Conservation (phyloP, 2,329 filamentous ascomycete genomes). For the Mariannaea elegans region DNA sequence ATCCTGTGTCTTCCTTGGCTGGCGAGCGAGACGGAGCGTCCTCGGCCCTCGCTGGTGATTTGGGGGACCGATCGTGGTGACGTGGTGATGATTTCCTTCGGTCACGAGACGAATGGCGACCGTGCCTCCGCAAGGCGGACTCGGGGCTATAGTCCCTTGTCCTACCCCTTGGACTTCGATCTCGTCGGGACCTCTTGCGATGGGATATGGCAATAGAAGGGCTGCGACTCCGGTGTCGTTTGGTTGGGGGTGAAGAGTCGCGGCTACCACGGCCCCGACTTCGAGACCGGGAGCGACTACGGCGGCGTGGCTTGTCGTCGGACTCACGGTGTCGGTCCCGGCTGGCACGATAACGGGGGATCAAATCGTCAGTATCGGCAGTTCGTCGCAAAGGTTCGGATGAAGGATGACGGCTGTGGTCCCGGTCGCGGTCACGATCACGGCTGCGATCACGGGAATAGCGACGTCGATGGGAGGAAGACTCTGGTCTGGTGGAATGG, state of each 20-base stretch:
- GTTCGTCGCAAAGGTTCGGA: slow-evolving; percentile 40
- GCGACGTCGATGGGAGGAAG: slow-evolving; percentile 48
- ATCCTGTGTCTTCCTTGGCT: slow-evolving; percentile 35
- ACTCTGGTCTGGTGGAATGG: slow-evolving; percentile 44
- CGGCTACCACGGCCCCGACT: slow-evolving; percentile 42
- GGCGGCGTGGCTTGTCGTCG: slow-evolving; percentile 45
- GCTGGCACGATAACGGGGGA: slow-evolving; percentile 48
- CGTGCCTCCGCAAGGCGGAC: slow-evolving; percentile 42
- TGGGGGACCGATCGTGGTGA: slow-evolving; percentile 40
- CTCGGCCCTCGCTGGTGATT: slow-evolving; percentile 38
- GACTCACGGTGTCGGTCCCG: slow-evolving; percentile 43
- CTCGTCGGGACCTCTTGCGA: slow-evolving; percentile 52
- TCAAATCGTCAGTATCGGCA: slow-evolving; percentile 48
- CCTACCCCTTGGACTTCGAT: slow-evolving; percentile 48
- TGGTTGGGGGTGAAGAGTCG: slow-evolving; percentile 50
- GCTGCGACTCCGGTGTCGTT: slow-evolving; percentile 54
- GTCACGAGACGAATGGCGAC: slow-evolving; percentile 45
- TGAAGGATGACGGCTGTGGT: slow-evolving; percentile 45
- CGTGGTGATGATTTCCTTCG: slow-evolving; percentile 44
- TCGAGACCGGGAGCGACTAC: slow-evolving; percentile 48
- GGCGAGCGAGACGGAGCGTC: slow-evolving; percentile 38
- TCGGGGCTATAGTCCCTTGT: slow-evolving; percentile 53
- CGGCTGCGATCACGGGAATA: slow-evolving; percentile 51
- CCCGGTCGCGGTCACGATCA: slow-evolving; percentile 47
- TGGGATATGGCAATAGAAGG: slow-evolving; percentile 48